Evolutionary conservation across 257 asterid species (phyloP), one percentile per base, ranked within the genome.

Genomic region (Solanum rostratum): DNA sequence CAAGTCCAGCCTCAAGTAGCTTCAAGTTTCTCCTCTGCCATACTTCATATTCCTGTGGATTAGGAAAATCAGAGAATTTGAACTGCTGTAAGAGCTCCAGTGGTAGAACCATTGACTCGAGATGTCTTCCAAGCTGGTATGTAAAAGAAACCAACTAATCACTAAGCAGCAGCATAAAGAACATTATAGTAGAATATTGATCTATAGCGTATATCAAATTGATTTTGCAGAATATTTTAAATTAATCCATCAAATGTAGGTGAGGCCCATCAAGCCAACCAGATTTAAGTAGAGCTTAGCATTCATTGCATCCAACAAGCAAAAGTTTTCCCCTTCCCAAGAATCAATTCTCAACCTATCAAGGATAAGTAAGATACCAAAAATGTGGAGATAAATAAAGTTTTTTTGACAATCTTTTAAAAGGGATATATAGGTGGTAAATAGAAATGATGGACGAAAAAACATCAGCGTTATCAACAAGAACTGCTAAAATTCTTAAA

Each of bases 41-140:
- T 76, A 92, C 87, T 62, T 89, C 90, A 68, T 92, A 94, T 84
- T 94, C 97, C 62, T 63, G 84, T 62, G 86, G 95, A 85, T 86
- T 90, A 4, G 92, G 53, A 89, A 94, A 96, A 89, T 96, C 99
- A 20, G 95, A 88, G 53, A 91, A 57, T 86, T 85, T 91, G 29
- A 92, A 76, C 24, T 92, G 94, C 87, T 93, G 95, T 90, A 96
- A 86, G 66, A 94, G 90, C 91, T 96, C 97, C 88, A 96, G 80
- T 22, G 99, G 99, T 85, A 96, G 90, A 90, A 96, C 94, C 84
- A 92, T 90, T 2, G 95, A 90, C 89, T 96, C 99, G 18, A 92
- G 88, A 45, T 93, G 93, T 50, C 85, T 88, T 79, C 98, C 99
- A 85, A 96, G 97, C 99, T 96, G 93, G 83, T 63, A 87, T 55